These are phyloP conservation scores for Fraxinus quadrangulata DNA, from an alignment of 257 asterid genomes.

Conservation along the genomic window DNA sequence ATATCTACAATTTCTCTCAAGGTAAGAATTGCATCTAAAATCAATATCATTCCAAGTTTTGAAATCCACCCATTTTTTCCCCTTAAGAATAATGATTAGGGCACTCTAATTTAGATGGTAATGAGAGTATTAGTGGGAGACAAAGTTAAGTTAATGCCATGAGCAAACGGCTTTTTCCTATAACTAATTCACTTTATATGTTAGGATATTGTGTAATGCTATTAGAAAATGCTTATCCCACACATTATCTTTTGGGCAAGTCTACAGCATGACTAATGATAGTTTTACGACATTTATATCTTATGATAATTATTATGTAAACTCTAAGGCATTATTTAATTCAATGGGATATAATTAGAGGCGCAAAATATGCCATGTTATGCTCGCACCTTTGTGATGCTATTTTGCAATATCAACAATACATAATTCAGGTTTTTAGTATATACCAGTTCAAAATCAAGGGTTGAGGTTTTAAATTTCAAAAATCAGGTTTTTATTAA, in stretches of 20 bases:
- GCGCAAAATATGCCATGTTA: neutral
- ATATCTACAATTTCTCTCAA: neutral
- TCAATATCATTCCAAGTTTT: neutral
- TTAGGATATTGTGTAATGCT: neutral
- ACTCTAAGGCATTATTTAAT: neutral
- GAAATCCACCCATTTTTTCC: neutral
- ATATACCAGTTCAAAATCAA: too few relatives aligned
- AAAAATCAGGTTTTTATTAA: too few relatives aligned
- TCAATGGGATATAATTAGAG: neutral
- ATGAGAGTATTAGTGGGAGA: neutral
- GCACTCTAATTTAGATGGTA: neutral
- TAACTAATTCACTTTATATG: neutral
- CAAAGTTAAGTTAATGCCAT: neutral
- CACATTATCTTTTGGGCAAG: neutral
- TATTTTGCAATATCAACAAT: too few relatives aligned
- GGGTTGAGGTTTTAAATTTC: too few relatives aligned
- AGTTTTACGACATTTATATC: neutral
- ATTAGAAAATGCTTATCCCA: neutral
- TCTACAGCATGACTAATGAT: neutral
- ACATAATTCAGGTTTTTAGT: too few relatives aligned
- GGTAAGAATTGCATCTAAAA: neutral
- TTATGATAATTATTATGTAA: neutral
- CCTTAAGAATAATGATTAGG: neutral
- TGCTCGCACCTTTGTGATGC: neutral
- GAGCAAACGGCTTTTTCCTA: neutral